Evolutionary conservation across 306 rosid genomes (phyloP).

Genomic region (Chamaecrista fasciculata): DNA sequence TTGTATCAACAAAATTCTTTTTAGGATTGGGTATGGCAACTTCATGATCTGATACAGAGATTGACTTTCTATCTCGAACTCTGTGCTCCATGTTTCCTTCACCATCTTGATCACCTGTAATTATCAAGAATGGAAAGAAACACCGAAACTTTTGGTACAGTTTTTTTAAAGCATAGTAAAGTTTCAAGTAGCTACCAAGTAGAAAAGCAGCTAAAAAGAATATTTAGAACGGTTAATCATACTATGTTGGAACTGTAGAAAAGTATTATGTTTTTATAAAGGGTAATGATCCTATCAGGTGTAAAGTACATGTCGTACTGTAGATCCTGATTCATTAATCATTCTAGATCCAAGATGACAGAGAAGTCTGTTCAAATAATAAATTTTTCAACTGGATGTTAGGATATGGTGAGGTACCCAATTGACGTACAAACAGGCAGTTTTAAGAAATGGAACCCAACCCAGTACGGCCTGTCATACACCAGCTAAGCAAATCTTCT

Average conservation of each 20-base stretch:
- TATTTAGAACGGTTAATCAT: background rate
- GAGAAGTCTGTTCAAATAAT: background rate
- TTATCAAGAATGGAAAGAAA: slow-evolving; percentile 5
- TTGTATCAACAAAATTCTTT: slow-evolving; percentile 39
- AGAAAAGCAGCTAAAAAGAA: background rate
- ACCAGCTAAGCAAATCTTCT: slow-evolving; percentile 6
- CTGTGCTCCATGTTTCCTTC: slow-evolving; percentile 33
- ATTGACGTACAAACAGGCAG: background rate
- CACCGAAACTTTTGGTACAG: background rate
- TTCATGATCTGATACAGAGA: slow-evolving; percentile 41
- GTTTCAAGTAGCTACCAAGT: no score
- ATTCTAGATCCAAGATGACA: background rate
- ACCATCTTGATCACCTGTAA: slow-evolving; percentile 39
- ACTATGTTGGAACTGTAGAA: background rate
- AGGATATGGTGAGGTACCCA: background rate
- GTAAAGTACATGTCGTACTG: background rate
- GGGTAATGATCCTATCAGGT: background rate
- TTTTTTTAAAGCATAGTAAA: background rate
- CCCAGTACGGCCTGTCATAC: background rate
- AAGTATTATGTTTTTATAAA: background rate
- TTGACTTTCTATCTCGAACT: slow-evolving; percentile 44
- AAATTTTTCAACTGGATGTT: background rate
- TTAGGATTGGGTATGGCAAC: slow-evolving; percentile 31
- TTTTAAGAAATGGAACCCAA: background rate
- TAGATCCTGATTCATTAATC: background rate